Evolutionary conservation across 257 asterid genomes (phyloP).

Genomic region (Capsicum rhomboideum): DNA sequence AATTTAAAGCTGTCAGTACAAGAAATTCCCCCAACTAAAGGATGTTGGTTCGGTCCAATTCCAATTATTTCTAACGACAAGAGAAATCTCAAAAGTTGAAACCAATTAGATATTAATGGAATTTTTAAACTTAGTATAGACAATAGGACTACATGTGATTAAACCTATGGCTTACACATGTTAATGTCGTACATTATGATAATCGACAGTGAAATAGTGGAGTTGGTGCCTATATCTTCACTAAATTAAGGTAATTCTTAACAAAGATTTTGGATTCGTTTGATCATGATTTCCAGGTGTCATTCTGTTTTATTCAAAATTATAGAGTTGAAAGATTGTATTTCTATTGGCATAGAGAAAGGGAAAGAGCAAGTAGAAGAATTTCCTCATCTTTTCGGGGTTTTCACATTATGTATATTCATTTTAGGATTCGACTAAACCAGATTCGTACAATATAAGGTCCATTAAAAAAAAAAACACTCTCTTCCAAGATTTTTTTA

Average conservation of each 20-base stretch:
- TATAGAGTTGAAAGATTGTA: not conserved
- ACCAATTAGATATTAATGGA: not conserved
- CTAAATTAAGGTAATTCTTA: not conserved
- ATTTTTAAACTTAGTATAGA: not conserved
- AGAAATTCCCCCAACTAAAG: not conserved
- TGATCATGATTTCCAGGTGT: conserved; percentile 5
- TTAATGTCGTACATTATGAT: not conserved
- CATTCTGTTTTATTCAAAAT: conserved; percentile 1
- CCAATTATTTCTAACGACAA: not conserved
- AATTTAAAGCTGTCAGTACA: not conserved
- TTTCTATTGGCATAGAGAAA: not conserved
- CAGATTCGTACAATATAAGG: rapidly evolving
- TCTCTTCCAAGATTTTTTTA: not conserved
- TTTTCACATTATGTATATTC: not conserved
- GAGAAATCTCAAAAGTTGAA: not conserved
- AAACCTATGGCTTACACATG: not conserved
- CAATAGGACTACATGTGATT: not conserved
- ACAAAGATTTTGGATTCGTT: not conserved
- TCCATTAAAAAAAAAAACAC: not conserved
- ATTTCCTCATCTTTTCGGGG: not conserved
- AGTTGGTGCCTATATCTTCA: conserved; percentile 11
- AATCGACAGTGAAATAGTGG: conserved; percentile 8
- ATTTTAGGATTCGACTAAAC: not conserved
- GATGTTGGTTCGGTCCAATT: not conserved
- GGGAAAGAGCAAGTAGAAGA: not conserved